A percentile compares a stretch with the other conserved stretches of the same genome.
Conservation (phyloP, 495 filamentous ascomycete genomes). For the Hyaloscypha finlandica region DNA sequence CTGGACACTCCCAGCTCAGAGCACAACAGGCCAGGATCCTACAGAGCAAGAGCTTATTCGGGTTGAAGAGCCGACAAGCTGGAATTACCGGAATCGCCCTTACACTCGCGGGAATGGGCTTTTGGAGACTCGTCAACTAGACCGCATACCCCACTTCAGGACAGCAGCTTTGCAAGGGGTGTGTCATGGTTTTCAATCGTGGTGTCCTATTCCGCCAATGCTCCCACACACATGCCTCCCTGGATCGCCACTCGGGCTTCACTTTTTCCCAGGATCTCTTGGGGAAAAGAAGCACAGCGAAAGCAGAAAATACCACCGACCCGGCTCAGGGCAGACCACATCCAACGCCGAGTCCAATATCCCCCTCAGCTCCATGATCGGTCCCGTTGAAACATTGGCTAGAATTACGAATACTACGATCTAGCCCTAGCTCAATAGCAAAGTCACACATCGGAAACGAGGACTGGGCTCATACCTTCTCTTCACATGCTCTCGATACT, state of each 20-base stretch:
- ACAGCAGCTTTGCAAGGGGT: neutral
- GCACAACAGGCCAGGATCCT: conserved; percentile 69
- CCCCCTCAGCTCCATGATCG: conserved; percentile 22
- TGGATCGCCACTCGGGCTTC: conserved; percentile 22
- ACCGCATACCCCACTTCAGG: neutral
- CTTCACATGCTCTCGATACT: conserved; percentile 21
- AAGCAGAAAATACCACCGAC: neutral
- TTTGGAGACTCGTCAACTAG: conserved; percentile 41
- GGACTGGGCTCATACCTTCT: conserved; percentile 26
- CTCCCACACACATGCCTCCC: neutral
- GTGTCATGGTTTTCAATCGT: conserved; percentile 9
- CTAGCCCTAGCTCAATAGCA: conserved; percentile 22
- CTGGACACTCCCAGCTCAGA: conserved; percentile 74
- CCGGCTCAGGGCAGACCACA: conserved; percentile 27
- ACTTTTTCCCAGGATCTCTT: conserved; percentile 10
- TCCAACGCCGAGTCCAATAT: conserved; percentile 28
- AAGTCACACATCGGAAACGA: conserved; percentile 21
- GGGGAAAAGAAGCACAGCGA: conserved; percentile 12
- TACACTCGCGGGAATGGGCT: conserved; percentile 67
- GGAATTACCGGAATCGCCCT: conserved; percentile 74
- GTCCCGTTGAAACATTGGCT: conserved; percentile 13
- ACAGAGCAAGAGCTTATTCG: conserved; percentile 70
- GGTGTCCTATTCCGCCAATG: neutral
- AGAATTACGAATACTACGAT: conserved; percentile 18
- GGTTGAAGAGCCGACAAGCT: conserved; percentile 69